phyloP scores from a whole-genome alignment of 2,329 filamentous ascomycete genomes.

The Clarireedia hainanense region DNA sequence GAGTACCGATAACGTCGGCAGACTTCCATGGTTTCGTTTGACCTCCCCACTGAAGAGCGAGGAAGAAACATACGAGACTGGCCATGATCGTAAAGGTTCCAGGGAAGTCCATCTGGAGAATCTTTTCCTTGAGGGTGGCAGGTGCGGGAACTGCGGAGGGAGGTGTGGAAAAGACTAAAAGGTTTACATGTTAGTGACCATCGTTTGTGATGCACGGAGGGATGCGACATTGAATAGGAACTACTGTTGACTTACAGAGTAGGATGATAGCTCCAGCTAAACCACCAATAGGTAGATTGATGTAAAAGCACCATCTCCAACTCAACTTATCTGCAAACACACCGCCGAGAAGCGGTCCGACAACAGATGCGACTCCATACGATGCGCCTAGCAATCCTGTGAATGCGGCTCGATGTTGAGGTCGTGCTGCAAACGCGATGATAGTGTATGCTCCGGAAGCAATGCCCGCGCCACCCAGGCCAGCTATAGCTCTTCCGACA shows the following conservation, averaged over 20 bases:
- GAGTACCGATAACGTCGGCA: conserved; percentile 35
- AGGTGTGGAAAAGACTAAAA: conserved; percentile 27
- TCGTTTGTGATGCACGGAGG: neutral
- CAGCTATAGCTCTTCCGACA: conserved; percentile 18
- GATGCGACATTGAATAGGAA: neutral
- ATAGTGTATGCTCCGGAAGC: conserved; percentile 35
- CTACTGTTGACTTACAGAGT: neutral
- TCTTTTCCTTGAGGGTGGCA: conserved; percentile 35
- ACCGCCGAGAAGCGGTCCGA: conserved; percentile 57
- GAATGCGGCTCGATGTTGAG: conserved; percentile 32
- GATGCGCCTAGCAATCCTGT: conserved; percentile 57
- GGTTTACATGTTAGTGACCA: neutral
- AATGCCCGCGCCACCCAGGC: conserved; percentile 19
- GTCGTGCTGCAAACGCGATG: conserved; percentile 30
- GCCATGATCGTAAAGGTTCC: conserved; percentile 40
- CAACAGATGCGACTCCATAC: conserved; percentile 55
- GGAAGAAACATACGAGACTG: conserved; percentile 36
- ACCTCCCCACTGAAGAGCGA: conserved; percentile 43
- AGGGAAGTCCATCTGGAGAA: conserved; percentile 41
- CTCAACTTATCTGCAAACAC: conserved; percentile 51
- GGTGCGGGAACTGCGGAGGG: conserved; percentile 32
- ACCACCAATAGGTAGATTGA: conserved; percentile 29
- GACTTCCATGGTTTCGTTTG: conserved; percentile 36
- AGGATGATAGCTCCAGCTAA: conserved; percentile 24
- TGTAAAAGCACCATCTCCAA: conserved; percentile 45